phyloP scores from a whole-genome alignment of 805 yeast genomes.

The Blastobotrys americana region DNA sequence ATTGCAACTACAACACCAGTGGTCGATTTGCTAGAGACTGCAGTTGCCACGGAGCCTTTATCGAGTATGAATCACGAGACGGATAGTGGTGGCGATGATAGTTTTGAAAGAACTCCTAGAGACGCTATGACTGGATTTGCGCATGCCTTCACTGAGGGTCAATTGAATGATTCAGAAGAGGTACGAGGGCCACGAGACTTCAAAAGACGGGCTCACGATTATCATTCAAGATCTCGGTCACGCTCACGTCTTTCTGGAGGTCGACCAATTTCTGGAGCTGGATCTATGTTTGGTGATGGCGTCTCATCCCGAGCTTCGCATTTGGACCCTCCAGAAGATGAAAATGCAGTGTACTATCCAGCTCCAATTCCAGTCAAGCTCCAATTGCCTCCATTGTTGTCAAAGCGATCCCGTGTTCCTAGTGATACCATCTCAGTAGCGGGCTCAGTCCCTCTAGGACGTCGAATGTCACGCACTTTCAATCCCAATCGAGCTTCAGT shows the following conservation, averaged over 20 bases:
- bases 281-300: not conserved
- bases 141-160: not conserved
- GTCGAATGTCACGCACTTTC: slow-evolving; percentile 2
- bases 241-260: not conserved
- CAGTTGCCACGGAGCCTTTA: no score
- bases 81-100: not conserved
- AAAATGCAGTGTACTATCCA: slow-evolving; percentile 24
- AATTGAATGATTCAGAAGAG: not conserved
- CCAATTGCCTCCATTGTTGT: slow-evolving; percentile 30
- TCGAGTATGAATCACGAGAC: no score
- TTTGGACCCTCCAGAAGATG: slow-evolving; percentile 1
- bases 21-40: not conserved
- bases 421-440: not conserved
- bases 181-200: not conserved
- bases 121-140: not conserved
- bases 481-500: slow-evolving; percentile 12
- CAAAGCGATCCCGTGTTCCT: slow-evolving; percentile 10
- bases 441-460: slow-evolving; percentile 8
- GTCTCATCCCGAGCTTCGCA: not conserved
- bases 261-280: not conserved
- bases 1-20: not conserved
- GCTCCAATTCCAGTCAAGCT: slow-evolving; percentile 32
- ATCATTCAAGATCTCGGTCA: not conserved
- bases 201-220: not conserved
- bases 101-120: not conserved